These are phyloP conservation scores for Dioszegia hungarica DNA, from an alignment of 768 basidiomycete species.

Conservation along the genomic window DNA sequence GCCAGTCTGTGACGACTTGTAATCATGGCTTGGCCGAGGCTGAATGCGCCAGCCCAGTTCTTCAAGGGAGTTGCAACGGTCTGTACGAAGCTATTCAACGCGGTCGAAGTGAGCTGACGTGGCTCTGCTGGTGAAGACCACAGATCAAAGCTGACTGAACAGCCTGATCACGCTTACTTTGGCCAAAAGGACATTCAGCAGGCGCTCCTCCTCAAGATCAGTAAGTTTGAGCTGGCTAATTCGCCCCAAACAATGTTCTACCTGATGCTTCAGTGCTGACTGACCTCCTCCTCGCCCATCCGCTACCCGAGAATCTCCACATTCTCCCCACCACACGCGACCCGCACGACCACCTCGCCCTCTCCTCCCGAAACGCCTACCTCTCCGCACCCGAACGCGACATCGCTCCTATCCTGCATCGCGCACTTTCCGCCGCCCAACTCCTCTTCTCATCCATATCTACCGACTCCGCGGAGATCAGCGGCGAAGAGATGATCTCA, in stretches of 20 bases:
- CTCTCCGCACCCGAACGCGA: constrained; percentile 62
- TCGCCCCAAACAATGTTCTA: neutral
- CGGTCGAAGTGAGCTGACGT: constrained; percentile 72
- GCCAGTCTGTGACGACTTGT: too few species aligned
- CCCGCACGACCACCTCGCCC: constrained; percentile 64
- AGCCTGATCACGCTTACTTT: constrained; percentile 91
- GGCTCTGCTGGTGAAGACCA: neutral
- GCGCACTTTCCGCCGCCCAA: constrained; percentile 62
- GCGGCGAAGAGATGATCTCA: constrained; percentile 27
- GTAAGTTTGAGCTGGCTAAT: constrained; percentile 21
- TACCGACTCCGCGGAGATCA: constrained; percentile 7
- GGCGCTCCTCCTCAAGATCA: constrained; percentile 67
- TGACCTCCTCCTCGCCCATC: constrained; percentile 78
- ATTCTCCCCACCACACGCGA: constrained; percentile 78
- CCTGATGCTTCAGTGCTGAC: constrained; percentile 53
- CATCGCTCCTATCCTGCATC: constrained; percentile 64
- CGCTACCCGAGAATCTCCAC: constrained; percentile 65
- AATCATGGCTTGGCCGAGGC: neutral
- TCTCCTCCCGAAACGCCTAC: constrained; percentile 87
- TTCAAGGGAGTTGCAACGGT: constrained; percentile 94
- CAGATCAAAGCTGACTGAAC: constrained; percentile 1
- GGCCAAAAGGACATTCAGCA: constrained; percentile 99
- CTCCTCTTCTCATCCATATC: constrained; percentile 45
- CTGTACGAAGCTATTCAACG: constrained; percentile 91
- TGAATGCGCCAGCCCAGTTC: constrained; percentile 59